A percentile compares a stretch with the other conserved stretches of the same genome.
These are phyloP conservation scores for Coemansia sp. DNA, from an alignment of 192 early-diverging fungal genomes.

Conservation along the genomic window DNA sequence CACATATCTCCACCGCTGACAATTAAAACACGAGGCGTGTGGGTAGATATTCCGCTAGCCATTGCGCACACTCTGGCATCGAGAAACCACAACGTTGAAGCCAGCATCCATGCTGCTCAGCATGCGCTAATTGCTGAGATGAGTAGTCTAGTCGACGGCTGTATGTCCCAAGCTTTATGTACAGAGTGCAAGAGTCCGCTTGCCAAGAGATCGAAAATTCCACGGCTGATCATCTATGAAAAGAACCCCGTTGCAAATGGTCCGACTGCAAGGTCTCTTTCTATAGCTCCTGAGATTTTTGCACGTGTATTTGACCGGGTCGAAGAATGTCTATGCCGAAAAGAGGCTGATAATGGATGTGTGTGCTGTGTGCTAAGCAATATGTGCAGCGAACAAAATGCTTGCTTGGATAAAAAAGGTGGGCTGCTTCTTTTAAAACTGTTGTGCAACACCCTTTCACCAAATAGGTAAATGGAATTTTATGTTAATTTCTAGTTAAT, in stretches of 20 bases:
- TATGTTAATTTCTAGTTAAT: no score
- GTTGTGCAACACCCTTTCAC: neutral
- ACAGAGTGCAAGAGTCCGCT: slow-evolving; percentile 35
- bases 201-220: slow-evolving; percentile 4
- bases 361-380: neutral
- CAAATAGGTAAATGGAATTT: neutral
- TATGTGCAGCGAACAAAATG: slow-evolving; percentile 22
- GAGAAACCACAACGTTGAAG: slow-evolving; percentile 15
- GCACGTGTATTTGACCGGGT: neutral
- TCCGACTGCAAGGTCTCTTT: neutral
- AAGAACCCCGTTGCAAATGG: neutral
- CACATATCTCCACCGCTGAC: slow-evolving; percentile 11
- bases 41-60: slow-evolving; percentile 28
- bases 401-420: slow-evolving; percentile 11
- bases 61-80: neutral
- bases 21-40: slow-evolving; percentile 13
- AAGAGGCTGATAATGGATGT: slow-evolving; percentile 1
- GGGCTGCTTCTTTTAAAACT: slow-evolving; percentile 12
- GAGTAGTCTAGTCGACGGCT: neutral
- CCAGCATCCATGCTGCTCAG: slow-evolving; percentile 34
- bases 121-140: slow-evolving; percentile 22
- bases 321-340: neutral
- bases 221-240: slow-evolving; percentile 31
- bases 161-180: neutral
- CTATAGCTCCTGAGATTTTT: neutral